Percentiles rank a stretch among this genome's conserved stretches.
Conservation (phyloP, 2,329 filamentous ascomycete genomes). For the Podosphaera aphanis region DNA sequence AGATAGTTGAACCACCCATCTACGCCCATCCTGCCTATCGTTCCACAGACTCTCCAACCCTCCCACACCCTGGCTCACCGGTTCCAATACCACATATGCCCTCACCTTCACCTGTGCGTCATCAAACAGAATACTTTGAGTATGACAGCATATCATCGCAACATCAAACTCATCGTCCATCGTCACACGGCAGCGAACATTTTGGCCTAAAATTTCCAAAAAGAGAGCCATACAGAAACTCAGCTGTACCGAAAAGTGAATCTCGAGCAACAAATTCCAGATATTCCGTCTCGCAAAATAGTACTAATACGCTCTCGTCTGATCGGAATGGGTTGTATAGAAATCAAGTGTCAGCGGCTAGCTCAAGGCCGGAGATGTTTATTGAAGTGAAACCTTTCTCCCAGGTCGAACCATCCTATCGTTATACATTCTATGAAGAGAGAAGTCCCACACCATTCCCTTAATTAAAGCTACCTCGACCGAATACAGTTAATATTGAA, state of each 20-base stretch:
- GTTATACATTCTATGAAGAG: neutral
- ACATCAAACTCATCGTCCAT: neutral
- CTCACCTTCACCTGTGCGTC: neutral
- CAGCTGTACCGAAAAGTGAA: neutral
- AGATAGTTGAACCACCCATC: neutral
- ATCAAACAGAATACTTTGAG: neutral
- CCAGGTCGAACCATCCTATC: neutral
- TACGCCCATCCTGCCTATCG: neutral
- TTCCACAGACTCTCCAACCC: neutral
- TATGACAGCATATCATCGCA: neutral
- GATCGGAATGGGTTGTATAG: too few relatives aligned
- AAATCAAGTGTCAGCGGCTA: neutral
- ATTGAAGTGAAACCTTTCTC: neutral
- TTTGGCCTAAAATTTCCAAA: neutral
- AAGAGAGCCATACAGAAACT: neutral
- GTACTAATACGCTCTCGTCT: neutral
- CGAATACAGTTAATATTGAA: neutral
- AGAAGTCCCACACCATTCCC: neutral
- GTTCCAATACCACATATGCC: neutral
- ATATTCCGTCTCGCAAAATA: neutral
- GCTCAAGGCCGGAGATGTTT: neutral
- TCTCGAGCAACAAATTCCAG: neutral
- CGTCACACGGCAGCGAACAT: neutral
- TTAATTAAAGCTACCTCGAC: neutral
- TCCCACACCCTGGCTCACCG: neutral